phyloP scores from a whole-genome alignment of 306 rosid species.

The Cucumis sativus region DNA sequence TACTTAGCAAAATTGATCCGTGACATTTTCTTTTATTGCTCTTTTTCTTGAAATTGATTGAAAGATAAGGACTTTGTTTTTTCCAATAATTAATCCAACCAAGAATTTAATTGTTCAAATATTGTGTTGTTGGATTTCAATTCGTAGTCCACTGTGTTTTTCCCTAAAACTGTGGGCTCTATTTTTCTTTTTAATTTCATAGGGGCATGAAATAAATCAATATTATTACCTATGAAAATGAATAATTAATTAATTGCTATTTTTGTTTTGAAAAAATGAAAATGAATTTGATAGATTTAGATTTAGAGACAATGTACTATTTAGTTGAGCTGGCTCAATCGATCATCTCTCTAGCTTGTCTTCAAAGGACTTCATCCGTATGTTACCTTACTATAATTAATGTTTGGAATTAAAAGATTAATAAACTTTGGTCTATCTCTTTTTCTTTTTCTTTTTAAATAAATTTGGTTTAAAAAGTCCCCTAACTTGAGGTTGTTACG shows the following conservation, averaged over 20 bases:
- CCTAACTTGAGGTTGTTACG: background rate
- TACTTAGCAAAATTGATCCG: background rate
- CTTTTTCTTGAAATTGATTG: slow-evolving; percentile 3
- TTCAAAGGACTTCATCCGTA: slow-evolving; percentile 1
- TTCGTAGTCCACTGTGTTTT: background rate
- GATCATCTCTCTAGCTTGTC: background rate
- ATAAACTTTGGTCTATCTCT: background rate
- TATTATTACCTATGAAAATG: background rate
- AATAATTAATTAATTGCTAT: background rate
- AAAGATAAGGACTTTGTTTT: slow-evolving; percentile 1
- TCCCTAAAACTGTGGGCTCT: background rate
- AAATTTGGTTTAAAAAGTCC: background rate
- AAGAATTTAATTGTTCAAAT: background rate
- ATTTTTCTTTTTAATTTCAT: background rate
- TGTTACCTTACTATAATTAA: background rate
- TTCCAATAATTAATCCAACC: background rate
- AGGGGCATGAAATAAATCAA: background rate
- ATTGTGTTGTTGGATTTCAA: slow-evolving; percentile 1
- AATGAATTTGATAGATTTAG: background rate
- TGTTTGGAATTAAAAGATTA: background rate
- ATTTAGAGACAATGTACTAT: background rate
- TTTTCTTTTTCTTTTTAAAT: background rate
- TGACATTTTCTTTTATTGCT: background rate
- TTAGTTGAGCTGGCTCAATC: background rate
- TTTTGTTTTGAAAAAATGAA: background rate